These are phyloP conservation scores for Pugionium dolabratum DNA, from an alignment of 345 rosid species.

Conservation along the genomic window DNA sequence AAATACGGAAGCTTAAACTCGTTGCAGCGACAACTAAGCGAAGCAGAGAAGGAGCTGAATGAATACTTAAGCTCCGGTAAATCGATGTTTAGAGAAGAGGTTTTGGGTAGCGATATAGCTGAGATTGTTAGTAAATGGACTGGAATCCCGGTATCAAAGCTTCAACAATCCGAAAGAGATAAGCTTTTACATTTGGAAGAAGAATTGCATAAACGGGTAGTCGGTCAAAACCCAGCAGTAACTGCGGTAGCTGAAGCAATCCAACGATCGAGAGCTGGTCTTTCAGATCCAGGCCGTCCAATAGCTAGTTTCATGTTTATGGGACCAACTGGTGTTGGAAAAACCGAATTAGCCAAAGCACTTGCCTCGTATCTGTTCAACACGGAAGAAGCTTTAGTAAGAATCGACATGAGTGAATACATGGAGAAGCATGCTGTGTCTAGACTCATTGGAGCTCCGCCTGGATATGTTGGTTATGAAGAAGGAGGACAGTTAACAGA, in stretches of 20 bases:
- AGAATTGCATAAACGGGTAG: constrained; percentile 85
- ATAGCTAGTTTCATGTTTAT: constrained; percentile 99
- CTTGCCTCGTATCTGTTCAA: constrained; percentile 91
- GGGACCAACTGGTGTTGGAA: constrained; percentile 99
- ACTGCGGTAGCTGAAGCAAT: constrained; percentile 94
- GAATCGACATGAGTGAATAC: constrained; percentile 99
- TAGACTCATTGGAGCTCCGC: constrained; percentile 97
- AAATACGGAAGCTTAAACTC: constrained; percentile 93
- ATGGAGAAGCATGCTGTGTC: constrained; percentile 99
- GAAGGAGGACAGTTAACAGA: constrained; percentile 98
- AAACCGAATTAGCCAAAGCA: constrained; percentile 94
- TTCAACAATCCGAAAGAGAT: constrained; percentile 93
- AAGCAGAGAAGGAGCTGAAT: constrained; percentile 84
- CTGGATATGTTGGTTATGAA: constrained; percentile 97
- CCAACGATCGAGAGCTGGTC: constrained; percentile 97
- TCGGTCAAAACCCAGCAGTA: constrained; percentile 97
- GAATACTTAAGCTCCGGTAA: constrained; percentile 92
- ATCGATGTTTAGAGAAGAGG: constrained; percentile 98
- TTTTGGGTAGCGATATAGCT: constrained; percentile 85
- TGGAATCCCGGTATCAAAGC: constrained; percentile 94
- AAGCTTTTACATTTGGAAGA: constrained; percentile 86
- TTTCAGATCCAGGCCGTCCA: constrained; percentile 95
- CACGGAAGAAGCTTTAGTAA: constrained; percentile 92
- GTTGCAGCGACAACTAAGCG: constrained; percentile 78
- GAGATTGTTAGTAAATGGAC: constrained; percentile 99